Conservation (phyloP, 495 filamentous ascomycete species). For the Parathielavia hyrcaniae region DNA sequence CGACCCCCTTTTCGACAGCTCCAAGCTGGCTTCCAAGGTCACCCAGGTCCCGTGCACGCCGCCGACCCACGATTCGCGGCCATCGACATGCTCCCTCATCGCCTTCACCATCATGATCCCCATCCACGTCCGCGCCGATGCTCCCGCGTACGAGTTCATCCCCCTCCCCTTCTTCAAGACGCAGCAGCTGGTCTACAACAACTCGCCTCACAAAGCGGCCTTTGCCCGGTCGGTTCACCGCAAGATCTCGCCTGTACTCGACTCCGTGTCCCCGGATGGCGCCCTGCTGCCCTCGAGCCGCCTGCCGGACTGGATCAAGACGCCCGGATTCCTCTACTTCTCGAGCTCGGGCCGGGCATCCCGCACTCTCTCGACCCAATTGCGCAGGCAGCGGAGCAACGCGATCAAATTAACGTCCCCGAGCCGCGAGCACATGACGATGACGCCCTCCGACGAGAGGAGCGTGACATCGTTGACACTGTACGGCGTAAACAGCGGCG, state of each 20-base stretch:
- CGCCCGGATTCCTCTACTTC: not conserved
- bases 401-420: slow-evolving; percentile 10
- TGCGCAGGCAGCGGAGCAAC: slow-evolving; percentile 3
- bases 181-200: slow-evolving; percentile 41
- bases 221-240: slow-evolving; percentile 44
- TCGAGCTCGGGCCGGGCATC: not conserved
- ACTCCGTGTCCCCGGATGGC: slow-evolving; percentile 28
- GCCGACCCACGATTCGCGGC: slow-evolving; percentile 17
- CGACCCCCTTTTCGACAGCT: slow-evolving; percentile 41
- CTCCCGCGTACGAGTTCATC: slow-evolving; percentile 38
- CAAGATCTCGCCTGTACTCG: slow-evolving; percentile 39
- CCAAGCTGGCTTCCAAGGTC: slow-evolving; percentile 36
- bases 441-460: slow-evolving; percentile 14
- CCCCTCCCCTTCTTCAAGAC: slow-evolving; percentile 48
- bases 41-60: slow-evolving; percentile 38
- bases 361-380: not conserved
- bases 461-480: slow-evolving; percentile 13
- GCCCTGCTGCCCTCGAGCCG: slow-evolving; percentile 5
- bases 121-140: slow-evolving; percentile 33
- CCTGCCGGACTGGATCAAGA: not conserved
- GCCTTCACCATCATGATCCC: slow-evolving; percentile 43
- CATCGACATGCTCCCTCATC: slow-evolving; percentile 37
- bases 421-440: slow-evolving; percentile 17
- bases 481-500: slow-evolving; percentile 5
- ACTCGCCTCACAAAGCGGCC: slow-evolving; percentile 38